Evolutionary conservation across 805 yeast genomes (phyloP).

Genomic region (Zygoascus ofunaensis): DNA sequence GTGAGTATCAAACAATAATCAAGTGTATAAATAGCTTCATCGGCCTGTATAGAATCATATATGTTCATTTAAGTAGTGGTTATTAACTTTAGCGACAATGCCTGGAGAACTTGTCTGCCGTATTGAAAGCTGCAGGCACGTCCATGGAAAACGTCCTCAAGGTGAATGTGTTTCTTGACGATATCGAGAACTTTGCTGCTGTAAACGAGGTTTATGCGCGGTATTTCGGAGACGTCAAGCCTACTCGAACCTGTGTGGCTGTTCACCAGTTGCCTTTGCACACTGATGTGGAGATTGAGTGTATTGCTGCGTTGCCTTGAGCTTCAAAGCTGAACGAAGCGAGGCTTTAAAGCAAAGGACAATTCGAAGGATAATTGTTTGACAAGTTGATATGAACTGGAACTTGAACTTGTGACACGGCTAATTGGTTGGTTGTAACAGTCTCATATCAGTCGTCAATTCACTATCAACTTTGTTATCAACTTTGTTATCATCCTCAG

Average conservation of each 20-base stretch:
- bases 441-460: too few relatives aligned
- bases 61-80: too few relatives aligned
- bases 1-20: too few relatives aligned
- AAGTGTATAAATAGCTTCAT: too few relatives aligned
- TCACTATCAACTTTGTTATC: too few relatives aligned
- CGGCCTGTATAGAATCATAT: too few relatives aligned
- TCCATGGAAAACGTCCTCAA: constrained; percentile 75
- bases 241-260: constrained; percentile 97
- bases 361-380: too few relatives aligned
- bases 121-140: constrained; percentile 79
- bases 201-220: constrained; percentile 75
- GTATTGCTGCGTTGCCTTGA: constrained; percentile 46
- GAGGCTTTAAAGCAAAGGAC: too few relatives aligned
- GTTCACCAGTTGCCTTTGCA: constrained; percentile 86
- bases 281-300: constrained; percentile 82
- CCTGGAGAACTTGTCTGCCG: constrained; percentile 38
- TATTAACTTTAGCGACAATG: constrained; percentile 22
- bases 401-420: too few relatives aligned
- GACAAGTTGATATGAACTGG: too few relatives aligned
- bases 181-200: constrained; percentile 75
- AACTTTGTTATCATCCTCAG: too few relatives aligned
- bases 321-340: background rate
- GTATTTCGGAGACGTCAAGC: constrained; percentile 34
- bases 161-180: constrained; percentile 80
- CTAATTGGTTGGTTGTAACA: too few relatives aligned